phyloP scores from a whole-genome alignment of 345 rosid genomes.

The Populus pruinosa region DNA sequence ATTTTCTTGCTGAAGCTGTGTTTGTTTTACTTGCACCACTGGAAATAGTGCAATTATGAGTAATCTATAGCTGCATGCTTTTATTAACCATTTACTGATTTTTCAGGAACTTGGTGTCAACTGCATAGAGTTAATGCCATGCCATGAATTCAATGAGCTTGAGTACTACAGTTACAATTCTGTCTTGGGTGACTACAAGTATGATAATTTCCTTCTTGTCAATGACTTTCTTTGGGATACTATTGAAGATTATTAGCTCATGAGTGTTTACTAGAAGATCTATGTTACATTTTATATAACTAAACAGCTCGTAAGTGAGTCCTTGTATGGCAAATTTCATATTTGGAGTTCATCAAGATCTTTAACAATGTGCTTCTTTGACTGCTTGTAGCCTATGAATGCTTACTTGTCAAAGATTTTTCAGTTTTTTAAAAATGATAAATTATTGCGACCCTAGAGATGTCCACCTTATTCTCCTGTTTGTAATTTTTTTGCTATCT shows the following conservation, averaged over 20 bases:
- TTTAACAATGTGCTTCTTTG: background rate
- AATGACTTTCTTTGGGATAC: slow-evolving; percentile 2
- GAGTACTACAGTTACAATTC: slow-evolving; percentile 89
- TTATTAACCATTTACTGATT: slow-evolving; percentile 22
- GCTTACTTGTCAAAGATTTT: background rate
- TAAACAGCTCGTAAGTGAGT: background rate
- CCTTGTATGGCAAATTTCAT: background rate
- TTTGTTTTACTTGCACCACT: background rate
- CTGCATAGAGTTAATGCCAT: slow-evolving; percentile 96
- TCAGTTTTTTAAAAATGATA: background rate
- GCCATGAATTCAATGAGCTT: slow-evolving; percentile 95
- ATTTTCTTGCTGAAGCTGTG: background rate
- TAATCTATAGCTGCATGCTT: slow-evolving; percentile 5
- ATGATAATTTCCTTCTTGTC: slow-evolving; percentile 28
- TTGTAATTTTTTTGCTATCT: background rate
- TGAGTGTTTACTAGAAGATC: background rate
- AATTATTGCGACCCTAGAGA: background rate
- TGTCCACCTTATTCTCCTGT: background rate
- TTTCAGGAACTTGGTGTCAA: slow-evolving; percentile 92
- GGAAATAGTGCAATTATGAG: background rate
- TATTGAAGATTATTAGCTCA: slow-evolving; percentile 11
- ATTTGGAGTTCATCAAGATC: background rate
- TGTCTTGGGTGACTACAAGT: slow-evolving; percentile 73
- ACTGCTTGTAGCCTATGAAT: background rate
- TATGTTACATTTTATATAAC: background rate